Evolutionary conservation across 768 basidiomycete genomes (phyloP).

Genomic region (Leccinum subgranulosum): DNA sequence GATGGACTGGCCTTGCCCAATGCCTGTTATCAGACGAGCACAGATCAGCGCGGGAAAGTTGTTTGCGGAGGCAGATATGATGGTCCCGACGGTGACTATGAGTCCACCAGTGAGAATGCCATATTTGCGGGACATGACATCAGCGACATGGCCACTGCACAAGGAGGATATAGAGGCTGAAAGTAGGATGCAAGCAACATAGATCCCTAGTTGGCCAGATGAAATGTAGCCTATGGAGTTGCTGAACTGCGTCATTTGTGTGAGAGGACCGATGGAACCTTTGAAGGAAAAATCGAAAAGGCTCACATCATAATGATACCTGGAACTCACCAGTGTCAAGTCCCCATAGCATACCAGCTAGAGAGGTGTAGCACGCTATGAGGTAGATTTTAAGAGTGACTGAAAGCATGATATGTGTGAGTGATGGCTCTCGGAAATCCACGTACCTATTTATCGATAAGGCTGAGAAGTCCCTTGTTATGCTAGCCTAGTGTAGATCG

Average conservation of each 20-base stretch:
- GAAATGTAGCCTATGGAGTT: conserved; percentile 35
- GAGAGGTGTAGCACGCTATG: conserved; percentile 24
- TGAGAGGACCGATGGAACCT: conserved; percentile 43
- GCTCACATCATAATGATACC: neutral
- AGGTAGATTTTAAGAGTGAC: conserved; percentile 21
- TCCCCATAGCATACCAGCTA: conserved; percentile 31
- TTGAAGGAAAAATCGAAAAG: neutral
- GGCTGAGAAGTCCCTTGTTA: neutral
- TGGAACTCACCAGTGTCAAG: conserved; percentile 27
- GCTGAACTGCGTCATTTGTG: conserved; percentile 45
- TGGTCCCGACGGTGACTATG: conserved; percentile 41
- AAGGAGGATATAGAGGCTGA: conserved; percentile 40
- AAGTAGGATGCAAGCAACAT: conserved; percentile 42
- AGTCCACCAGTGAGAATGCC: conserved; percentile 42
- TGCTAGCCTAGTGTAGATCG: neutral
- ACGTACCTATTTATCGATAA: neutral
- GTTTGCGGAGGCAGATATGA: conserved; percentile 36
- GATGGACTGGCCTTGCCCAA: conserved; percentile 46
- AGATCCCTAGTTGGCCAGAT: conserved; percentile 40
- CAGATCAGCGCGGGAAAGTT: conserved; percentile 38
- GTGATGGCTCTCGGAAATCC: neutral
- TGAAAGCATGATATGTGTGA: conserved; percentile 9
- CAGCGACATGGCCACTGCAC: conserved; percentile 42
- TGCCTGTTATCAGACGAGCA: conserved; percentile 44
- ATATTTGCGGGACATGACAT: conserved; percentile 44